Evolutionary conservation across 2,329 filamentous ascomycete genomes (phyloP), one percentile per base, ranked within the genome.

Genomic region (Diaporthe capsici): DNA sequence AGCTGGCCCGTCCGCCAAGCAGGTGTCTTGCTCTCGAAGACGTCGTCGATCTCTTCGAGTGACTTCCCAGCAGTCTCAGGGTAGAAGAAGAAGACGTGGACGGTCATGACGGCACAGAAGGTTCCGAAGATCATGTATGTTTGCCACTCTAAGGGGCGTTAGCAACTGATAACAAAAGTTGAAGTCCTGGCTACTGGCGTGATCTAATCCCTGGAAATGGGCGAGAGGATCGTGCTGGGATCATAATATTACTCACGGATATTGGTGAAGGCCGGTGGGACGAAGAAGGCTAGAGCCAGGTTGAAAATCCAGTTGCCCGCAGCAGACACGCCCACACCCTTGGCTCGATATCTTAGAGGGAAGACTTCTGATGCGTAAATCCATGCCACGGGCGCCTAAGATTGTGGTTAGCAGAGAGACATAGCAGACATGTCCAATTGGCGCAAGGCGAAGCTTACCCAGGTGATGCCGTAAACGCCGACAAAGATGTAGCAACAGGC

Each of bases 21-120:
- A 10, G 76, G 76, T 5, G 72, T 60, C 73, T 76, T 75, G 63
- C 60, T 82, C 71, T 86, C 85, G 73, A 90, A 90, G 72, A 89
- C 87, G 55, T 82, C 82, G 67, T 88, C 86, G 2, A 89, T 86
- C 77, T 90, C 89, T 77, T 91, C 89, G 1, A 91, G 84, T 0
- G 87, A 87, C 83, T 90, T 90, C 71, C 88, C 87, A 34, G 86
- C 85, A 0, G 89, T 91, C 81, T 91, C 89, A 0, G 89, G 89
- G 82, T 91, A 91, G 67, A 87, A 79, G 78, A 91, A 90, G 80
- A 88, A 87, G 39, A 87, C 85, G 78, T 90, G 88, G 71, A 87
- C 79, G 73, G 88, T 87, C 82, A 88, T 88, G 51, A 82, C 78
- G n/a, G 84, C 83, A 78, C 87, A 88, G 81, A 89, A 89, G n/a